Evolutionary conservation across 1,284 basidiomycete genomes (phyloP), one percentile per base, ranked within the genome.

Genomic region (Veloporphyrellus conicus): DNA sequence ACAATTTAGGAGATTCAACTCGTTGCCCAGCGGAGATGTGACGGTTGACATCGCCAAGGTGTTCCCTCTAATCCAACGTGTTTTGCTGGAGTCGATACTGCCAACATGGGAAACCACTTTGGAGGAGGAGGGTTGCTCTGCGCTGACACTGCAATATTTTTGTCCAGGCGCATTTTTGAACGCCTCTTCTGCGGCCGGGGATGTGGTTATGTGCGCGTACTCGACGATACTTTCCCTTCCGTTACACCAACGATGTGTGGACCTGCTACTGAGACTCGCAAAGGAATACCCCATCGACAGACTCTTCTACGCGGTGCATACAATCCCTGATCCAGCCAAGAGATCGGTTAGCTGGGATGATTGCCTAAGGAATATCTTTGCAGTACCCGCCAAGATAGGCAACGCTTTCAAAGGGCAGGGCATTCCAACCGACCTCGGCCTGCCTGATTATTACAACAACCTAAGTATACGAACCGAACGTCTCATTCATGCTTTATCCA

Each of bases 21-120:
- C 60, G 12, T 34, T 62, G 39, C 44, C 50, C 11, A 37, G 48
- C 29, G 46, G 50, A 38, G 42, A 48, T 12, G 43, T 45, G 25
- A 41, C 43, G 15, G 25, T 62, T 15, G 51, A 60, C 22, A 38
- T 78, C 27, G 46, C 58, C 11, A 78, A 74, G 56, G 75, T 81
- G 54, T 62, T 90, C 33, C 74, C 80, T 3, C 60, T 65, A 3
- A 64, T 90, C 15, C 89, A 92, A 59, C 70, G 73, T 33, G 72
- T 70, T 11, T 61, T 92, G n/a, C 59, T 92, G 18, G 76, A 79
- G 50, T 71, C 78, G 50, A 70, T 90, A 32, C 62, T 81, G 4
- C 87, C 87, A 0, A 76, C 79, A 19, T 93, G 91, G 86, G 76
- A 81, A 36, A 60, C 68, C 0, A 55, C 66, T 0, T 68, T 93